Percentiles rank a stretch among this genome's conserved stretches.
Evolutionary conservation across 2,329 filamentous ascomycete species (phyloP).

Genomic region (Karstenula rhodostoma): DNA sequence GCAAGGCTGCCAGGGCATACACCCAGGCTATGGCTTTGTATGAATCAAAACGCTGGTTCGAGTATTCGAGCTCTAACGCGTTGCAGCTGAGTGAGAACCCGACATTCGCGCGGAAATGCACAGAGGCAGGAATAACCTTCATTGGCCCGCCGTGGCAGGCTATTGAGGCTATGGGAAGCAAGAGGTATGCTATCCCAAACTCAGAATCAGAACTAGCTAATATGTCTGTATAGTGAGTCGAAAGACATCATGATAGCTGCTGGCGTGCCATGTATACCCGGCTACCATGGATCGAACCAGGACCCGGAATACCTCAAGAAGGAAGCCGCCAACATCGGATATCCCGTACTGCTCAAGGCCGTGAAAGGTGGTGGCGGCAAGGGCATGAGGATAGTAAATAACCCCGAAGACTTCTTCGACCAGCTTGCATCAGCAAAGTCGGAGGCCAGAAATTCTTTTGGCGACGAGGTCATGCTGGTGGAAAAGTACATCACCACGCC

Average conservation of each 20-base stretch:
- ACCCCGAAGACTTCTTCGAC: slow-evolving; percentile 65
- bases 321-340: slow-evolving; percentile 76
- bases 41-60: slow-evolving; percentile 21
- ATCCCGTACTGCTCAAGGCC: slow-evolving; percentile 71
- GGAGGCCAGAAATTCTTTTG: slow-evolving; percentile 70
- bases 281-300: slow-evolving; percentile 91
- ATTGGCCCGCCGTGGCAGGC: slow-evolving; percentile 87
- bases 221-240: slow-evolving; percentile 63
- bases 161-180: slow-evolving; percentile 86
- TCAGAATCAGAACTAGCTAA: neutral
- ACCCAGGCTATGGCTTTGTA: slow-evolving; percentile 92
- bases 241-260: slow-evolving; percentile 97
- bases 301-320: slow-evolving; percentile 67
- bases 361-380: slow-evolving; percentile 74
- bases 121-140: slow-evolving; percentile 89
- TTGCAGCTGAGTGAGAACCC: slow-evolving; percentile 83
- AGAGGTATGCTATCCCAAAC: slow-evolving; percentile 63
- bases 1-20: slow-evolving; percentile 87
- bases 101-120: slow-evolving; percentile 85
- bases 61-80: slow-evolving; percentile 21
- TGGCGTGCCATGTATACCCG: slow-evolving; percentile 95
- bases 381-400: slow-evolving; percentile 70
- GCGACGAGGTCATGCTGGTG: slow-evolving; percentile 71
- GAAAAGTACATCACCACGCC: slow-evolving; percentile 74
- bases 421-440: slow-evolving; percentile 71